Evolutionary conservation across 352 stramenopile species (phyloP).

Genomic region (Phytophthora hybrid): DNA sequence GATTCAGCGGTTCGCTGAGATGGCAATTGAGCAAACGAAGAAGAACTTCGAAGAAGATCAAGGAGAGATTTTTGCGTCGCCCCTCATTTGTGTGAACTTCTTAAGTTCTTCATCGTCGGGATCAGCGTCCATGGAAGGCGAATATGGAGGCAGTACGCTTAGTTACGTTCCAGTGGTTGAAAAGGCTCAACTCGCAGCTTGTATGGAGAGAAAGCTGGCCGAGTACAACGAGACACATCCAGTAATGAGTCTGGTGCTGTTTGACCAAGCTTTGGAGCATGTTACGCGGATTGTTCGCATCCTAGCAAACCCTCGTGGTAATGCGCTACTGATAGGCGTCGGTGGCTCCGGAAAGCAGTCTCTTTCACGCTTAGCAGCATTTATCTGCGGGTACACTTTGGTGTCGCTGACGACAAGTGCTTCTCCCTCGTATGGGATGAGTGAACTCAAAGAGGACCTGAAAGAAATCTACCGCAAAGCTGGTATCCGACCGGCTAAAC

Average conservation of each 20-base stretch:
- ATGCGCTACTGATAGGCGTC: constrained; percentile 89
- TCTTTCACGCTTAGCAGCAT: constrained; percentile 88
- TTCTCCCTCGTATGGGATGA: constrained; percentile 68
- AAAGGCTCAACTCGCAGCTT: constrained; percentile 57
- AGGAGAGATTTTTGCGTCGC: constrained; percentile 70
- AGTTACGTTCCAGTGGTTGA: constrained; percentile 66
- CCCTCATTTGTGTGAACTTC: constrained; percentile 82
- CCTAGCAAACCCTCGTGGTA: constrained; percentile 72
- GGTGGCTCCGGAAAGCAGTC: constrained; percentile 92
- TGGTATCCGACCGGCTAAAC: constrained; percentile 85
- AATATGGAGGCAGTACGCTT: constrained; percentile 26
- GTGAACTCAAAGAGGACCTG: constrained; percentile 89
- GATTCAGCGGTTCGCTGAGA: constrained; percentile 80
- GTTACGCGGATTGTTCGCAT: constrained; percentile 90
- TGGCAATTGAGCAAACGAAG: constrained; percentile 88
- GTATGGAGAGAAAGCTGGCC: constrained; percentile 70
- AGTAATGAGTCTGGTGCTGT: constrained; percentile 94
- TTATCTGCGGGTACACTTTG: constrained; percentile 85
- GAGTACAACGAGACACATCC: constrained; percentile 94
- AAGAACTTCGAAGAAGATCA: constrained; percentile 89
- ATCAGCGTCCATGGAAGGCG: constrained; percentile 14
- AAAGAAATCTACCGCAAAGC: constrained; percentile 91
- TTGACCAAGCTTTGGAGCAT: constrained; percentile 92
- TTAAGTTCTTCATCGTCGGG: constrained; percentile 24
- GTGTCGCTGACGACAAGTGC: constrained; percentile 69